Conservation (phyloP, 345 rosid genomes). For the thale cress (Arabidopsis thaliana) region DNA sequence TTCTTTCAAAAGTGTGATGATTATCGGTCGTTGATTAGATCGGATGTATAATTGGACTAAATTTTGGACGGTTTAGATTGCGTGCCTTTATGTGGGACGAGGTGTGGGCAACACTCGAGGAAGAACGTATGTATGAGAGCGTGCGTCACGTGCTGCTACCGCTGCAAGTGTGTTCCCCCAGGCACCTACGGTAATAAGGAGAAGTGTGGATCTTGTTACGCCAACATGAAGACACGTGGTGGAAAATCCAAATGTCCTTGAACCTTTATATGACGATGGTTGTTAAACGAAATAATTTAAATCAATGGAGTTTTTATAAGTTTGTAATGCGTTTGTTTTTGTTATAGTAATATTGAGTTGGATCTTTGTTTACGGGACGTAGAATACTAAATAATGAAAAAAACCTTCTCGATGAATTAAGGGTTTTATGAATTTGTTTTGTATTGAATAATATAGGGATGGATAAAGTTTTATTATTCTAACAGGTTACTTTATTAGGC, state of each 20-base stretch:
- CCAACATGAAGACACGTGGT: constrained; percentile 72
- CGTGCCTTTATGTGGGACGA: constrained; percentile 63
- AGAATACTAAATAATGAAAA: neutral
- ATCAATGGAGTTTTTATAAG: constrained; percentile 6
- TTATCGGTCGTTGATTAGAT: neutral
- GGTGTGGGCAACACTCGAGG: constrained; percentile 84
- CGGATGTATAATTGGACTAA: neutral
- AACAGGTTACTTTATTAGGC: neutral
- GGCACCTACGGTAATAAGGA: constrained; percentile 90
- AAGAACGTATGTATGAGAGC: constrained; percentile 69
- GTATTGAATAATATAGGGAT: neutral
- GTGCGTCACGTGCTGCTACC: constrained; percentile 83
- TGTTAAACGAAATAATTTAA: neutral
- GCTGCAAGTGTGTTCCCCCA: constrained; percentile 97
- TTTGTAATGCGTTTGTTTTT: constrained; percentile 23
- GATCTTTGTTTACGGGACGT: constrained; percentile 25
- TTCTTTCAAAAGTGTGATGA: neutral
- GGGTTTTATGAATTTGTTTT: neutral
- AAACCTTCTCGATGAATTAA: neutral
- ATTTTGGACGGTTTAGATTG: constrained; percentile 59
- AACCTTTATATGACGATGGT: constrained; percentile 6
- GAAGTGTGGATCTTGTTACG: constrained; percentile 88
- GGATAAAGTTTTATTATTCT: neutral
- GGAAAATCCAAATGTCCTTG: constrained; percentile 79
- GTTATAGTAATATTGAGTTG: constrained; percentile 20